Evolutionary conservation across 164 flowering plant species (phyloP).

Genomic region (Umbellularia californica): DNA sequence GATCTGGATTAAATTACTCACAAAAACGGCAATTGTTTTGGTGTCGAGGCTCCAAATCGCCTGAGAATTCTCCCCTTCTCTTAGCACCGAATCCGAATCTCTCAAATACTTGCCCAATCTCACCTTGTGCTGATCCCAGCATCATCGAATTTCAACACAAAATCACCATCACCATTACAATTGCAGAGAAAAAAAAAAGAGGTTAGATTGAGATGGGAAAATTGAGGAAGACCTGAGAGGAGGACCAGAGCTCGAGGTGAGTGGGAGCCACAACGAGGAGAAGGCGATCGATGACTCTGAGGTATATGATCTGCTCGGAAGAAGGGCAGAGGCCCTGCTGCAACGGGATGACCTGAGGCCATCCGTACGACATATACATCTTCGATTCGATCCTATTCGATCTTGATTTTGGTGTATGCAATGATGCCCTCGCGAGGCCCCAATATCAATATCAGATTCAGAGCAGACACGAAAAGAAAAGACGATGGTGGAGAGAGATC

Average conservation of each 20-base stretch:
- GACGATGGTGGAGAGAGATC: not conserved
- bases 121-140: conserved; percentile 66
- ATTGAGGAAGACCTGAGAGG: conserved; percentile 65
- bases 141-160: conserved; percentile 1
- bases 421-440: no score
- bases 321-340: conserved; percentile 51
- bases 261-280: conserved; percentile 76
- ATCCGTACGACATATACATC: conserved; percentile 98
- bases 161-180: not conserved
- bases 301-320: conserved; percentile 64
- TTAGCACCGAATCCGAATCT: conserved; percentile 56
- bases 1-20: conserved; percentile 32
- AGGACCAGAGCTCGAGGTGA: conserved; percentile 93
- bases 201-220: not conserved
- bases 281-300: conserved; percentile 58
- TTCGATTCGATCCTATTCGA: no score
- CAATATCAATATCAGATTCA: not conserved
- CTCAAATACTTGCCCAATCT: conserved; percentile 87
- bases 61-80: conserved; percentile 85
- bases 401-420: no score
- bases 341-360: conserved; percentile 97
- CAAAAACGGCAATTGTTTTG: conserved; percentile 76
- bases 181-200: not conserved
- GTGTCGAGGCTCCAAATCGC: conserved; percentile 93
- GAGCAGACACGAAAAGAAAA: not conserved